Evolutionary conservation across 2,329 filamentous ascomycete genomes (phyloP).

Genomic region (Cercospora brassicicola): DNA sequence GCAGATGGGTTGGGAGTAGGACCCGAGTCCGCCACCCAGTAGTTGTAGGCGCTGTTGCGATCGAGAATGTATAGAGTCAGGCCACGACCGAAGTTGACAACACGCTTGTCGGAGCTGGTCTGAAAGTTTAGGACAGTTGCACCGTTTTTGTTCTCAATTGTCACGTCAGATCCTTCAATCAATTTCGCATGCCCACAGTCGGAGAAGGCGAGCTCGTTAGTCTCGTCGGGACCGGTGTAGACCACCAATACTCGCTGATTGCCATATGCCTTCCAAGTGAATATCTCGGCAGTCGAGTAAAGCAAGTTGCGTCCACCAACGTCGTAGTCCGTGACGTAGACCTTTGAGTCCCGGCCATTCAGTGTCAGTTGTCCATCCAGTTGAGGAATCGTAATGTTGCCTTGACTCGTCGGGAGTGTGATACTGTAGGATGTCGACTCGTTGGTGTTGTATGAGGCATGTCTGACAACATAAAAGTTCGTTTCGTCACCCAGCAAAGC

Average conservation of each 20-base stretch:
- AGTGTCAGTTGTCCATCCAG: constrained; percentile 58
- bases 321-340: constrained; percentile 67
- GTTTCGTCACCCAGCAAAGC: constrained; percentile 57
- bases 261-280: constrained; percentile 65
- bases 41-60: constrained; percentile 66
- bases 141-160: constrained; percentile 42
- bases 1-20: constrained; percentile 39
- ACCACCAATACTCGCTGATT: constrained; percentile 62
- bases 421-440: constrained; percentile 63
- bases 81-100: constrained; percentile 52
- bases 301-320: constrained; percentile 60
- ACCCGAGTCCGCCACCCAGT: constrained; percentile 62
- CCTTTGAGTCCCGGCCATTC: constrained; percentile 64
- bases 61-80: constrained; percentile 62
- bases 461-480: constrained; percentile 65
- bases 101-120: constrained; percentile 54
- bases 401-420: constrained; percentile 60
- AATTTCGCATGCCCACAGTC: constrained; percentile 39
- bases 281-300: constrained; percentile 70
- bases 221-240: constrained; percentile 63
- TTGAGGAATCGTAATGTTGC: constrained; percentile 60
- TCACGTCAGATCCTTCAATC: constrained; percentile 46
- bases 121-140: constrained; percentile 57
- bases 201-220: constrained; percentile 61
- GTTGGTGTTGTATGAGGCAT: constrained; percentile 63